A percentile compares a stretch with the other conserved stretches of the same genome.
Evolutionary conservation across 345 rosid genomes (phyloP).

Genomic region (Salix udensis): DNA sequence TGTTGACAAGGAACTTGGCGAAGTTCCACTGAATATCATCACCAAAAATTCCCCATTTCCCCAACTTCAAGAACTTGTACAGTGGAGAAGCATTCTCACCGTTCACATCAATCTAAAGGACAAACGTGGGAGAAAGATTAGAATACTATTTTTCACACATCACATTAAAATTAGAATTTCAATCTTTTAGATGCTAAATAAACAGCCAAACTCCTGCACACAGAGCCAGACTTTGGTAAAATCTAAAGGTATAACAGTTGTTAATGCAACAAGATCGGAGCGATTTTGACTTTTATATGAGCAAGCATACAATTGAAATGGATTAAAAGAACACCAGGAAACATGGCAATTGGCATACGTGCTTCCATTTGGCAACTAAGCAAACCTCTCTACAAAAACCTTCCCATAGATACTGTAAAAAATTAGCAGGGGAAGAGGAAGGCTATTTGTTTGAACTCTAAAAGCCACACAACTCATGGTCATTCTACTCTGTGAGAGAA

Average conservation of each 20-base stretch:
- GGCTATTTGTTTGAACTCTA: neutral
- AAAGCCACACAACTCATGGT: neutral
- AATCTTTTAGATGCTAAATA: neutral
- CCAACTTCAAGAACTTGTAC: slow-evolving; percentile 29
- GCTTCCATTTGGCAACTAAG: neutral
- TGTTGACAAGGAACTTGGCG: slow-evolving; percentile 27
- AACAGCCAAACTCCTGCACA: neutral
- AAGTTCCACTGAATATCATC: slow-evolving; percentile 38
- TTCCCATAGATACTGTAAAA: neutral
- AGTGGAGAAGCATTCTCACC: slow-evolving; percentile 29
- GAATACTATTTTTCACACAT: neutral
- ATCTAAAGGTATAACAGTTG: neutral
- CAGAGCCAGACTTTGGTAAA: neutral
- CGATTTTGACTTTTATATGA: neutral
- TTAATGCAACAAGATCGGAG: neutral
- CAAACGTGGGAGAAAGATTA: neutral
- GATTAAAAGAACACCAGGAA: neutral
- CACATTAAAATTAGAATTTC: neutral
- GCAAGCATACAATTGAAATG: neutral
- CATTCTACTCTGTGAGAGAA: neutral
- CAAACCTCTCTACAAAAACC: neutral
- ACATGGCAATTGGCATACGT: neutral
- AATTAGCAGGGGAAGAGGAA: neutral
- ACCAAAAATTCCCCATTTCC: slow-evolving; percentile 34
- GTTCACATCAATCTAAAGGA: slow-evolving; percentile 27